Conservation (phyloP, 1,139 yeast species). For the Yamadazyma buinensis region DNA sequence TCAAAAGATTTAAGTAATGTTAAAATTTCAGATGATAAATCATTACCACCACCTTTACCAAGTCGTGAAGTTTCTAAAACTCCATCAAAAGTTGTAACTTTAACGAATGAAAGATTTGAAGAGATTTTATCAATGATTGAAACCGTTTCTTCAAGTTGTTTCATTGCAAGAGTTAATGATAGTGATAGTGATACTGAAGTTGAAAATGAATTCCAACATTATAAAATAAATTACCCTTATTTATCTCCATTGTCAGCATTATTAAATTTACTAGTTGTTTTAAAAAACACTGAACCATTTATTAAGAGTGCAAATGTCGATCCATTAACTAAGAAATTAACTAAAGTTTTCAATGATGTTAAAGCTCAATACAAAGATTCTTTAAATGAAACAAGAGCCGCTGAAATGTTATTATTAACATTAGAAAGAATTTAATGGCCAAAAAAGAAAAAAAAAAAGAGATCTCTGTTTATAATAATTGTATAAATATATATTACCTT, state of each 20-base stretch:
- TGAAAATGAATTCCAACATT: conserved; percentile 8
- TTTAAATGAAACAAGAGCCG: conserved; percentile 27
- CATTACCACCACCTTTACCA: conserved; percentile 19
- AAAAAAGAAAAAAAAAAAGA: neutral
- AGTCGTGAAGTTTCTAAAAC: conserved; percentile 11
- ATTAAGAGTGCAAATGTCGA: conserved; percentile 19
- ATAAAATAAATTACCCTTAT: conserved; percentile 19
- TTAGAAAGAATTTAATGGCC: conserved; percentile 25
- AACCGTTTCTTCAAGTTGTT: conserved; percentile 28
- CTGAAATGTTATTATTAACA: conserved; percentile 37
- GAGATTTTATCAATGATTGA: conserved; percentile 41
- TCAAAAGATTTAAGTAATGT: conserved; percentile 1
- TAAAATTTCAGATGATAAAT: neutral
- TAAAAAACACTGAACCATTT: conserved; percentile 25
- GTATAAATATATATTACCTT: conserved; percentile 10
- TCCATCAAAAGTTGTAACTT: conserved; percentile 27
- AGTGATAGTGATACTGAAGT: conserved; percentile 13
- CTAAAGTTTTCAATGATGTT: conserved; percentile 11
- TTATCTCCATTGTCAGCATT: conserved; percentile 49
- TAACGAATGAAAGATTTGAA: conserved; percentile 33
- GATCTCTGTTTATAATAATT: neutral
- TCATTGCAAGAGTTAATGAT: conserved; percentile 12
- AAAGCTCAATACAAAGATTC: conserved; percentile 11
- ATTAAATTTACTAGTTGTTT: conserved; percentile 50
- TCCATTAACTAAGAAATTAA: conserved; percentile 16